A percentile compares a stretch with the other conserved stretches of the same genome.
phyloP scores from a whole-genome alignment of 2,329 filamentous ascomycete genomes.

The Hypoxylon sp. region DNA sequence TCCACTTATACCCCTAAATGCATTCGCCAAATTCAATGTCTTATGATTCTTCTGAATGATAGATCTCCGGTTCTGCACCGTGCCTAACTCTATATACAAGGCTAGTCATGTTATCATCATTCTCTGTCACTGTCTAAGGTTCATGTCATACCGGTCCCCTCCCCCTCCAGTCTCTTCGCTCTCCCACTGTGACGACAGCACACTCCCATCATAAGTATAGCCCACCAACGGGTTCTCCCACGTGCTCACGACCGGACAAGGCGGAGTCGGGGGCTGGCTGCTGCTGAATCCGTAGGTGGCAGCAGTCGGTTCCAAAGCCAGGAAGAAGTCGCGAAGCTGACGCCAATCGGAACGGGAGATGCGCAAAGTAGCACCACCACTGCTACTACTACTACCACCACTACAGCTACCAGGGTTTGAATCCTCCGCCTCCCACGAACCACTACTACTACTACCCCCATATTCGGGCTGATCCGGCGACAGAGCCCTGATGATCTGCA shows the following conservation, averaged over 20 bases:
- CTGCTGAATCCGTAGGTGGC: constrained; percentile 16
- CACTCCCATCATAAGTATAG: not conserved
- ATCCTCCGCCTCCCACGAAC: no score
- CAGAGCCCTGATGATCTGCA: constrained; percentile 45
- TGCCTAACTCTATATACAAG: no score
- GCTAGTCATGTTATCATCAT: not conserved
- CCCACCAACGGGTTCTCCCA: constrained; percentile 18
- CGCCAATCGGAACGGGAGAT: constrained; percentile 35
- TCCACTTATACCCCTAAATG: no score
- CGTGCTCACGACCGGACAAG: constrained; percentile 2
- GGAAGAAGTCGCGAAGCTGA: constrained; percentile 33
- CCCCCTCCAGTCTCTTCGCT: no score
- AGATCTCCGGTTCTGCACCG: no score
- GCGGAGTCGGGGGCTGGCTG: constrained; percentile 16
- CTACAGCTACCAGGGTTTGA: not conserved
- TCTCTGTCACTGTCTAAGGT: not conserved
- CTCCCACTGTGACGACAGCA: no score
- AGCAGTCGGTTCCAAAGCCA: constrained; percentile 26
- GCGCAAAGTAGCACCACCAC: constrained; percentile 2
- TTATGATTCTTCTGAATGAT: no score
- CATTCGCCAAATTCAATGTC: no score
- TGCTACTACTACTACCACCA: not conserved
- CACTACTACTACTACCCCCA: not conserved
- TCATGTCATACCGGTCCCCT: no score
- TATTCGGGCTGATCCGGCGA: constrained; percentile 20